Evolutionary conservation across 2,329 filamentous ascomycete species (phyloP).

Genomic region (Trichophaea hybrida): DNA sequence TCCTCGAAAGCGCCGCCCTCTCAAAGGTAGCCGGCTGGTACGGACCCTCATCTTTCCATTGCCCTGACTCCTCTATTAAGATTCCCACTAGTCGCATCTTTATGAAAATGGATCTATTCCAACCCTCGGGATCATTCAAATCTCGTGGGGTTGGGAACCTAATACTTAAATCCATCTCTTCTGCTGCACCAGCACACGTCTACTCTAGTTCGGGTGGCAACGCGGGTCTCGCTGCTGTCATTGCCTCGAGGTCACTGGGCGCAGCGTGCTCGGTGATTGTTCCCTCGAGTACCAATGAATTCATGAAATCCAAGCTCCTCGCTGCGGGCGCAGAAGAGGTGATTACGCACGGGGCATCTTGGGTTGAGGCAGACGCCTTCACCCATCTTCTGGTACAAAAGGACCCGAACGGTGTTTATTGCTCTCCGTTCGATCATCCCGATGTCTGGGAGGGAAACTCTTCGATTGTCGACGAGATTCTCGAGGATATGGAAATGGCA

Average conservation of each 20-base stretch:
- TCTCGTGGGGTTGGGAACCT: conserved; percentile 46
- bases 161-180: conserved; percentile 37
- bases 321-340: conserved; percentile 52
- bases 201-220: conserved; percentile 73
- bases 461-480: conserved; percentile 43
- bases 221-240: conserved; percentile 63
- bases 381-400: conserved; percentile 44
- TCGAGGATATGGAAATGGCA: conserved; percentile 30
- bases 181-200: conserved; percentile 46
- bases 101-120: conserved; percentile 72
- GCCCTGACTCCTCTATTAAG: background rate
- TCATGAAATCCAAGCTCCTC: conserved; percentile 58
- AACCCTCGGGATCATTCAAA: conserved; percentile 78
- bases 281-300: conserved; percentile 47
- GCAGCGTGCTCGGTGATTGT: conserved; percentile 62
- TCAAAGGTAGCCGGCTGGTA: conserved; percentile 61
- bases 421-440: conserved; percentile 55
- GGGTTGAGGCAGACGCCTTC: conserved; percentile 54
- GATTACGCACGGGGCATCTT: conserved; percentile 51
- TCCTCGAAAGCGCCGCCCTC: conserved; percentile 50
- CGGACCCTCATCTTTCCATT: conserved; percentile 23
- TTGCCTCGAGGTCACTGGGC: conserved; percentile 49
- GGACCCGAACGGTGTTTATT: conserved; percentile 44
- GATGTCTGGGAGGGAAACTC: conserved; percentile 53
- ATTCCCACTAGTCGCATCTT: conserved; percentile 51